Conservation (phyloP, 1,284 basidiomycete genomes). For the Cystobasidium sp. region DNA sequence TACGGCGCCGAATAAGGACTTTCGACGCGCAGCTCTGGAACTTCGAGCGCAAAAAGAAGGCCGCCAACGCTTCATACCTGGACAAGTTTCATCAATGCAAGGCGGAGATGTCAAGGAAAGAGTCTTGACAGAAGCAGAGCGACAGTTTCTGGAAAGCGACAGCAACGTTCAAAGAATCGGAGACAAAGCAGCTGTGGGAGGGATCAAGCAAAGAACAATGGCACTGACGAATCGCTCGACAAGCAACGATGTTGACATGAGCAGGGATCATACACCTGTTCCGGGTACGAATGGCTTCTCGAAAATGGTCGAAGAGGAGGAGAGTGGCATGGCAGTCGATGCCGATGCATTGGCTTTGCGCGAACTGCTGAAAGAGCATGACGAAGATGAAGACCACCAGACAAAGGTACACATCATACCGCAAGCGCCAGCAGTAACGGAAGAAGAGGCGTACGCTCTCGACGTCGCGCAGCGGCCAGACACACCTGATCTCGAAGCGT, state of each 20-base stretch:
- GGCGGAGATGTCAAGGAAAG: slow-evolving; percentile 53
- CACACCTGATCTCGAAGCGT: slow-evolving; percentile 76
- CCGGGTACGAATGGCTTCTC: slow-evolving; percentile 12
- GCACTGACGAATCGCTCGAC: slow-evolving; percentile 50
- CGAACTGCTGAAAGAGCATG: slow-evolving; percentile 23
- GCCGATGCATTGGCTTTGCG: slow-evolving; percentile 36
- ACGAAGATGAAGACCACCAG: slow-evolving; percentile 13
- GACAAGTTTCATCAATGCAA: slow-evolving; percentile 41
- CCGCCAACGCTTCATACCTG: slow-evolving; percentile 59
- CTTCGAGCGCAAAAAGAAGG: slow-evolving; percentile 72
- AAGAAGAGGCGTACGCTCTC: slow-evolving; percentile 41
- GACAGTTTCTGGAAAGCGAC: slow-evolving; percentile 47
- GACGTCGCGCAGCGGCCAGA: slow-evolving; percentile 62
- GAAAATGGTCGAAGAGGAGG: not conserved
- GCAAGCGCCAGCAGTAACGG: slow-evolving; percentile 25
- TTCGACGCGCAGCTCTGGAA: slow-evolving; percentile 66
- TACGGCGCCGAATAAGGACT: slow-evolving; percentile 80
- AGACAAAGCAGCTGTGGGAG: slow-evolving; percentile 53
- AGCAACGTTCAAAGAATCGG: slow-evolving; percentile 55
- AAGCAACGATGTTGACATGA: slow-evolving; percentile 49
- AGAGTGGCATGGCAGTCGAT: slow-evolving; percentile 4
- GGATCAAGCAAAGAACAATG: slow-evolving; percentile 40
- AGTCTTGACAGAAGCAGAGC: slow-evolving; percentile 52
- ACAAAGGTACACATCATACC: slow-evolving; percentile 40
- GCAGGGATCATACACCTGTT: slow-evolving; percentile 63